These are phyloP conservation scores for Conidiobolus incongruus DNA, from an alignment of 371 early-diverging fungal species.

Conservation along the genomic window DNA sequence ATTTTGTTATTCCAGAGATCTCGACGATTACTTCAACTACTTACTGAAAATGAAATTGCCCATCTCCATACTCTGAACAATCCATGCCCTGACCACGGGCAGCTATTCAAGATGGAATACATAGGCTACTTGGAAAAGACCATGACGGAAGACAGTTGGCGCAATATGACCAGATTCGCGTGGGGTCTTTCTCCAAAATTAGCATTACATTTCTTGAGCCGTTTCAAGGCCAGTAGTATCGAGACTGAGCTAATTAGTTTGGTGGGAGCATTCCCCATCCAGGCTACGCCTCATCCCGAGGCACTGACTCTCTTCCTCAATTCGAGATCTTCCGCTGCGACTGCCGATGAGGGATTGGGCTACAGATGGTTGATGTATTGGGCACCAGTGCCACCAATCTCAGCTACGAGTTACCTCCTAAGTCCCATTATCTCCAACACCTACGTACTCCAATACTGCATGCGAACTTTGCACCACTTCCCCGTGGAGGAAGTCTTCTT, in stretches of 20 bases:
- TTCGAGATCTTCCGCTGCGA: too few relatives aligned
- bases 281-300: constrained; percentile 46
- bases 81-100: constrained; percentile 27
- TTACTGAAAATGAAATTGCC: constrained; percentile 71
- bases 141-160: constrained; percentile 47
- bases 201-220: constrained; percentile 46
- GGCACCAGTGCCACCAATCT: constrained; percentile 81
- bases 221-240: constrained; percentile 47
- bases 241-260: constrained; percentile 39
- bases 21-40: constrained; percentile 38
- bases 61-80: constrained; percentile 62
- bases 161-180: constrained; percentile 42
- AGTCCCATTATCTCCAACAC: constrained; percentile 48
- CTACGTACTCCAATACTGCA: constrained; percentile 78
- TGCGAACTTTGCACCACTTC: constrained; percentile 69
- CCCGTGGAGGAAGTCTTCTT: constrained; percentile 90
- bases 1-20: constrained; percentile 14
- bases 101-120: constrained; percentile 16
- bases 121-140: constrained; percentile 19
- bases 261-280: constrained; percentile 32
- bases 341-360: constrained; percentile 2
- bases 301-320: constrained; percentile 16
- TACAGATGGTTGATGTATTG: constrained; percentile 63
- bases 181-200: constrained; percentile 59
- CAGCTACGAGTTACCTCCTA: constrained; percentile 56